Evolutionary conservation across 108 stramenopile genomes (phyloP).

Genomic region (Pseudonitzschia multistriata): DNA sequence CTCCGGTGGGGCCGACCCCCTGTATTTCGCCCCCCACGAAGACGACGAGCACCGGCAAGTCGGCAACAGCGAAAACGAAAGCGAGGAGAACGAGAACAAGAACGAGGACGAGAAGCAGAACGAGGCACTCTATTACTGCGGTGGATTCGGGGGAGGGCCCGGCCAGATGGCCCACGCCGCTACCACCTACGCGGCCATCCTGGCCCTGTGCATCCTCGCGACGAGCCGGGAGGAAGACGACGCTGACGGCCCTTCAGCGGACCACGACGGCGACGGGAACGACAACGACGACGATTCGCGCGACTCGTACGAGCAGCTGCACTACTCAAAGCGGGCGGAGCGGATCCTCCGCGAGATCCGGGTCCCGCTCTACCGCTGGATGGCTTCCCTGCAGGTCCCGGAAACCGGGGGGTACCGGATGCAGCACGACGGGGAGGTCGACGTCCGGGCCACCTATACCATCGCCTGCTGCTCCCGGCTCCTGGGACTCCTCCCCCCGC

Average conservation of each 20-base stretch:
- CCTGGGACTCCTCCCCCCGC: constrained; percentile 56
- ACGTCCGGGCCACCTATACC: constrained; percentile 94
- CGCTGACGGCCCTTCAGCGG: background rate
- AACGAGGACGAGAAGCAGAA: background rate
- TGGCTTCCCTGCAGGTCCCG: constrained; percentile 45
- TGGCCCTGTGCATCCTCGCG: constrained; percentile 69
- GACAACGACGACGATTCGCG: constrained; percentile 9
- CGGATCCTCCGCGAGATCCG: constrained; percentile 40
- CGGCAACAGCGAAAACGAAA: background rate
- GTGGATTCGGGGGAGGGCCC: constrained; percentile 97
- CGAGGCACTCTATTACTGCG: constrained; percentile 23
- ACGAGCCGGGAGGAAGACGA: constrained; percentile 13
- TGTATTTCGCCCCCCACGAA: constrained; percentile 11
- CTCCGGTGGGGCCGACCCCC: background rate
- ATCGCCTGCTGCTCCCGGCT: constrained; percentile 74
- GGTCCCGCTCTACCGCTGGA: constrained; percentile 65
- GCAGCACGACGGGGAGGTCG: constrained; percentile 97
- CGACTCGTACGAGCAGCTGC: background rate
- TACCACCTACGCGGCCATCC: constrained; percentile 92
- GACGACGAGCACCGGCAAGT: constrained; percentile 17
- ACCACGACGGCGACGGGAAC: background rate
- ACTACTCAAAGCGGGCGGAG: constrained; percentile 24
- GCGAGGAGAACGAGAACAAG: background rate
- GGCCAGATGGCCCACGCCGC: constrained; percentile 92
- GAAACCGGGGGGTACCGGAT: constrained; percentile 74